Conservation (phyloP, 2,329 filamentous ascomycete species). For the Cladosporium halotolerans region DNA sequence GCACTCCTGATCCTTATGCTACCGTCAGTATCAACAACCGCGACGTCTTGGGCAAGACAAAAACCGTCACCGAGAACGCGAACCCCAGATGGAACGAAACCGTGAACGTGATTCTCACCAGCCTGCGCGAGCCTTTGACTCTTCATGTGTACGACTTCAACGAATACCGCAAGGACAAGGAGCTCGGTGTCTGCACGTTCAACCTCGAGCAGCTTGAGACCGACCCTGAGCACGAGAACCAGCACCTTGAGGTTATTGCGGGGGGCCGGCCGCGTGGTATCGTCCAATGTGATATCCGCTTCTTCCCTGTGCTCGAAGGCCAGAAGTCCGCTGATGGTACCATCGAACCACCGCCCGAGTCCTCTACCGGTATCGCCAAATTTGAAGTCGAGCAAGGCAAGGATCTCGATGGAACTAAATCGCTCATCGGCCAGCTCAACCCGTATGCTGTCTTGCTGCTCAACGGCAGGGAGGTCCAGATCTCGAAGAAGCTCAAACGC, state of each 20-base stretch:
- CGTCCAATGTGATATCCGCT: constrained; percentile 75
- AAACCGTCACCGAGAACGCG: constrained; percentile 74
- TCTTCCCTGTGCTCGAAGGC: constrained; percentile 85
- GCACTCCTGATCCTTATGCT: constrained; percentile 85
- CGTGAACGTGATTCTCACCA: constrained; percentile 88
- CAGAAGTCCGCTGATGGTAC: constrained; percentile 69
- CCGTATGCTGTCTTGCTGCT: constrained; percentile 84
- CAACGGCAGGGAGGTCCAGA: constrained; percentile 85
- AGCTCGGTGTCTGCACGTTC: constrained; percentile 82
- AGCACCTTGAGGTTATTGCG: constrained; percentile 74
- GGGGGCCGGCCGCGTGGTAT: constrained; percentile 80
- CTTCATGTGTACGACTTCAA: constrained; percentile 88
- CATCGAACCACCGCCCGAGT: constrained; percentile 73
- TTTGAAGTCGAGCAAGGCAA: constrained; percentile 96
- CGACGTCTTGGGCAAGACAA: constrained; percentile 76
- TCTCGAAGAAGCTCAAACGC: constrained; percentile 87
- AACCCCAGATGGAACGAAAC: constrained; percentile 96
- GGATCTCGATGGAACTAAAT: constrained; percentile 88
- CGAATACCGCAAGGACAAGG: constrained; percentile 92
- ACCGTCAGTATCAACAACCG: constrained; percentile 79
- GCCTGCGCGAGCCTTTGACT: constrained; percentile 79
- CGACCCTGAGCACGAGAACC: constrained; percentile 70
- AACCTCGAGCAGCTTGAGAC: constrained; percentile 74
- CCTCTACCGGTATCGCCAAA: constrained; percentile 86
- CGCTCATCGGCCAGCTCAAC: constrained; percentile 81